phyloP scores from a whole-genome alignment of 2,329 filamentous ascomycete species.

The Penicillium sp. region DNA sequence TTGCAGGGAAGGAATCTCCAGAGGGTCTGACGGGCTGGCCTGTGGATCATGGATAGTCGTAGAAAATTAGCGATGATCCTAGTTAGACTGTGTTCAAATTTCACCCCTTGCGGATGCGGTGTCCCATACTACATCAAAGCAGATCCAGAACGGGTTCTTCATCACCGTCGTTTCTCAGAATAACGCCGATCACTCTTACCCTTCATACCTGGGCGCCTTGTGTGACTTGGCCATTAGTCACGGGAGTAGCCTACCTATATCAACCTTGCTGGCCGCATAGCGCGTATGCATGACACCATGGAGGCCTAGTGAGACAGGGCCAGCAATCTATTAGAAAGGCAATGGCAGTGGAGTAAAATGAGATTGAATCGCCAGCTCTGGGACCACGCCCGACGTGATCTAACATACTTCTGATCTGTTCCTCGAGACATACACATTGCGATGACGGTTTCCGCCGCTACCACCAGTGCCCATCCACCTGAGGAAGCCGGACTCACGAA shows the following conservation, averaged over 20 bases:
- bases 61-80: slow-evolving; percentile 4
- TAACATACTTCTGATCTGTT: not conserved
- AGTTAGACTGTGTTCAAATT: not conserved
- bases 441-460: not conserved
- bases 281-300: not conserved
- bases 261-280: not conserved
- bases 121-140: slow-evolving; percentile 1
- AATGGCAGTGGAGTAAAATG: not conserved
- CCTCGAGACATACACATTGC: slow-evolving; percentile 1
- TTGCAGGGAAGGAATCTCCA: not conserved
- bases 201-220: not conserved
- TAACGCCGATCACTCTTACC: not conserved
- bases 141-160: slow-evolving; percentile 3
- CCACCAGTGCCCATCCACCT: slow-evolving; percentile 1
- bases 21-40: not conserved
- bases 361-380: slow-evolving; percentile 3
- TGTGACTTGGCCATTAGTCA: not conserved
- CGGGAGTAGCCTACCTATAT: not conserved
- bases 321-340: slow-evolving; percentile 1
- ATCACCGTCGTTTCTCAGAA: not conserved
- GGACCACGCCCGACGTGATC: slow-evolving; percentile 1
- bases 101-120: slow-evolving; percentile 2
- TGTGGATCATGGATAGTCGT: not conserved
- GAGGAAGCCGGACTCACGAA: slow-evolving; percentile 4
- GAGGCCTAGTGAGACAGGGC: not conserved